Base-by-base conservation (phyloP, 2,329 filamentous ascomycete species). In the Alternaria panax region DNA sequence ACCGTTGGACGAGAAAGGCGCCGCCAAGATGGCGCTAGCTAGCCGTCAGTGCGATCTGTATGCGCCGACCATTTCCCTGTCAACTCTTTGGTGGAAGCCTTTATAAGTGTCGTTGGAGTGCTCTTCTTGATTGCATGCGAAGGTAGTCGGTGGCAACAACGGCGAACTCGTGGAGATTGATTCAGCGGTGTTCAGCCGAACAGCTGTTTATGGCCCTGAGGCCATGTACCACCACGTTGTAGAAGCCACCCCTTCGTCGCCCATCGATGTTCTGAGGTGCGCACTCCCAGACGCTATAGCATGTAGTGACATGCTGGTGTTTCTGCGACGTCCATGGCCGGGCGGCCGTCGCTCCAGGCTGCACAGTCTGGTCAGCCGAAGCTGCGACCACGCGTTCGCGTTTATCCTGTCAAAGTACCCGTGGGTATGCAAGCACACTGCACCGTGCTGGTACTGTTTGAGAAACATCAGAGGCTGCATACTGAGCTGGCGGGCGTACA, bases 1-100 rank as follows among this genome's bases (percentile, higher is more conserved):
- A 71, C 63, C 60, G 60, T 65, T 68, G 63, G 59, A 36, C 46
- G 51, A 56, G 36, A 36, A 47, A 53, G 53, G 42, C 51, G 50
- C 55, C 47, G 53, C 41, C 59, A 55, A 58, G 43, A 32, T 45
- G 53, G 38, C 55, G 53, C 64, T 55, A 64, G 58, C 51, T 53
- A 30, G 25, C 53, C 48, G 34, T 46, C 32, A 45, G 41, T 28
- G 59, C 34, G 57, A 60, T 47, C 56, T 58, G 32, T 42, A 62
- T 61, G 60, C 59, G 59, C 54, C 48, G 59, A 57, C 53, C 54
- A 20, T 28, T 36, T 18, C 27, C 36, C 28, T 36, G 54, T n/a
- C 34, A 40, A 54, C 27, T 14, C 34, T 28, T 48, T 48, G 56
- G 34, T 42, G 36, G 22, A 28, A 27, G 36, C 11, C 24, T 32